Evolutionary conservation across 495 filamentous ascomycete species (phyloP), one percentile per base, ranked within the genome.

Genomic region (Trichoderma orchidacearum): DNA sequence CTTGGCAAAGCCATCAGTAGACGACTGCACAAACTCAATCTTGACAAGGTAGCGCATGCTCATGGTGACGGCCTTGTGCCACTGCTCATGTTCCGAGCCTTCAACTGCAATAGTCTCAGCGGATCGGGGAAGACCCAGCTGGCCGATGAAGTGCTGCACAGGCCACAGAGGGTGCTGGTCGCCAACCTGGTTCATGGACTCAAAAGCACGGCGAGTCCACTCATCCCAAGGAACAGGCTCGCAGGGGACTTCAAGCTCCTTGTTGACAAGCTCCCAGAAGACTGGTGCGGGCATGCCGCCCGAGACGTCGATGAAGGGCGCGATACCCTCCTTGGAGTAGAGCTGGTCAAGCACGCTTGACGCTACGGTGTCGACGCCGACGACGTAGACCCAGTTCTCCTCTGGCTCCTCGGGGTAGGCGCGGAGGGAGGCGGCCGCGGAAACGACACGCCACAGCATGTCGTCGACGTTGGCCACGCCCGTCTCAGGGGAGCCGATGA

Each of bases 81-180:
- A 25, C 41, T 48, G 41, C 41, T 48, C 8, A 27, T 25, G 41
- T 23, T 48, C 41, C 23, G 8, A 17, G 21, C 9, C 41, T 48
- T 28, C 41, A 27, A 27, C 8, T 27, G 23, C 41, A 25, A 25
- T 13, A 12, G 23, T 23, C n/a, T 25, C 6, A 48, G 41, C 18
- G n/a, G 18, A 12, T 25, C 48, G 45, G 27, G 15, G n/a, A 56
- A 31, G 3, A n/a, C 32, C 32, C 12, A 53, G 27, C 27, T n/a
- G 8, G 28, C 51, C 51, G 18, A 53, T n/a, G 51, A 53, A 53
- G 12, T 53, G 51, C 51, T 53, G 51, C 29, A 53, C 51, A 30
- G 51, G 29, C 51, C 51, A 53, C 11, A 53, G 51, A 34, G 51
- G 51, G 17, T 53, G 51, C 27, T 30, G 15, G 15, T 53, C 51